phyloP scores from a whole-genome alignment of 179 eudicot genomes.

The Drosera spatulata region DNA sequence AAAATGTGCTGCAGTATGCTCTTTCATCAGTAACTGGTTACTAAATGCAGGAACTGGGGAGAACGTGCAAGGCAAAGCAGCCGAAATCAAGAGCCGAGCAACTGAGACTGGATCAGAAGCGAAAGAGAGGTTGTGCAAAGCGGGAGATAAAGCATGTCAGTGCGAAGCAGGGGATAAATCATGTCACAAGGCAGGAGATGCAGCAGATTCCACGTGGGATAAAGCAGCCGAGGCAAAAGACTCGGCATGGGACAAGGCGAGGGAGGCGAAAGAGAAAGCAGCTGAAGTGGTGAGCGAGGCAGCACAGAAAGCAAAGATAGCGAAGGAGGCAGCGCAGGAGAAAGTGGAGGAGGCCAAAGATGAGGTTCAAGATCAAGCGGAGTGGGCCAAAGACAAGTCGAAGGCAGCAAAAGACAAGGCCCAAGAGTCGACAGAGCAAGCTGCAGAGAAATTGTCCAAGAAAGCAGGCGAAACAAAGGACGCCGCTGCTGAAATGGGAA shows the following conservation, averaged over 20 bases:
- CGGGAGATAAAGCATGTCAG: slow-evolving; percentile 2
- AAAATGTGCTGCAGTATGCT: no score
- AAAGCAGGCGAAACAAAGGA: no score
- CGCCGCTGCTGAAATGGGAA: no score
- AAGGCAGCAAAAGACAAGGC: slow-evolving; percentile 10
- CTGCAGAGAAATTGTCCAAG: neutral
- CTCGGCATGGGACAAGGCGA: slow-evolving; percentile 1
- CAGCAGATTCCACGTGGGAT: slow-evolving; percentile 1
- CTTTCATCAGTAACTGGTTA: no score
- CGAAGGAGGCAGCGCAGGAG: slow-evolving; percentile 10
- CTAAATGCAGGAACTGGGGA: no score
- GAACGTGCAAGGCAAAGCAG: no score
- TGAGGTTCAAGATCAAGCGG: slow-evolving; percentile 6
- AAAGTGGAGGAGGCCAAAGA: slow-evolving; percentile 9
- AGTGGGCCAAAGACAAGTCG: slow-evolving; percentile 9
- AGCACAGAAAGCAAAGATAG: neutral
- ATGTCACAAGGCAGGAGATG: slow-evolving; percentile 4
- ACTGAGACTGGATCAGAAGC: no score
- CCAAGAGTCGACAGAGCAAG: neutral
- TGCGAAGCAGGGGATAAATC: no score
- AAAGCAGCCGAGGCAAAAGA: slow-evolving; percentile 9
- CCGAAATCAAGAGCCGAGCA: no score
- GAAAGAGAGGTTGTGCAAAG: slow-evolving; percentile 3
- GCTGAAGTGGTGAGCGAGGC: slow-evolving; percentile 1
- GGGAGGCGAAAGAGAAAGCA: slow-evolving; percentile 12